Conservation (phyloP, 805 yeast genomes). For the Saccharomyces mikatae region DNA sequence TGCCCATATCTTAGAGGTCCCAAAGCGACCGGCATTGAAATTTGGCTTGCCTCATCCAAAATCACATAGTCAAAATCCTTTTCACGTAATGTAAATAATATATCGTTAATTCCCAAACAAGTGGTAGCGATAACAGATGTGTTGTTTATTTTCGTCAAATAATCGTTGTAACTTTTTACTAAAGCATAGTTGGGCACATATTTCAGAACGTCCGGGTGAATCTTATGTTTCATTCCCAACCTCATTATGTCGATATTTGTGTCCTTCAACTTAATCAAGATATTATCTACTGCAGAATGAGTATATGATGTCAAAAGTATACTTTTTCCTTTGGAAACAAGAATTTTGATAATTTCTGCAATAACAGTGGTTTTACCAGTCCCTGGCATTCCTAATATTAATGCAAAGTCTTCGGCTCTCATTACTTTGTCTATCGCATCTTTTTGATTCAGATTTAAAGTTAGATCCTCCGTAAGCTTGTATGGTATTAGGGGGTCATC, state of each 20-base stretch:
- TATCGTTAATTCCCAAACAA: slow-evolving; percentile 54
- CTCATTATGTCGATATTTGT: slow-evolving; percentile 48
- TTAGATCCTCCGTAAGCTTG: slow-evolving; percentile 3
- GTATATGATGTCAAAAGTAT: slow-evolving; percentile 82
- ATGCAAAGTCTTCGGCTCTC: slow-evolving; percentile 61
- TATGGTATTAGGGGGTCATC: slow-evolving; percentile 18
- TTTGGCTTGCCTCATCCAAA: slow-evolving; percentile 94
- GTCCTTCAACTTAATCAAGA: slow-evolving; percentile 59
- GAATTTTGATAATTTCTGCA: slow-evolving; percentile 56
- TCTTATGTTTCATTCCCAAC: slow-evolving; percentile 50
- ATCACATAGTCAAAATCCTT: slow-evolving; percentile 83
- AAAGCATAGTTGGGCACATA: slow-evolving; percentile 41
- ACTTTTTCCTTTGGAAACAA: slow-evolving; percentile 51
- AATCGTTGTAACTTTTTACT: slow-evolving; percentile 38
- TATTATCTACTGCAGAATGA: slow-evolving; percentile 93
- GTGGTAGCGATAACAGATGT: slow-evolving; percentile 84
- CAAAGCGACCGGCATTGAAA: slow-evolving; percentile 80
- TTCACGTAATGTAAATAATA: slow-evolving; percentile 26
- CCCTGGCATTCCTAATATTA: slow-evolving; percentile 96
- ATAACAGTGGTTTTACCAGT: slow-evolving; percentile 93
- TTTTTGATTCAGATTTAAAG: slow-evolving; percentile 64
- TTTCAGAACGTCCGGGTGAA: slow-evolving; percentile 54
- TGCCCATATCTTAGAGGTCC: slow-evolving; percentile 79
- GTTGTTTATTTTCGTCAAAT: slow-evolving; percentile 38
- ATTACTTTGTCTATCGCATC: slow-evolving; percentile 60